phyloP scores from a whole-genome alignment of 208 protist species.

The Tritrichomonas foetus region DNA sequence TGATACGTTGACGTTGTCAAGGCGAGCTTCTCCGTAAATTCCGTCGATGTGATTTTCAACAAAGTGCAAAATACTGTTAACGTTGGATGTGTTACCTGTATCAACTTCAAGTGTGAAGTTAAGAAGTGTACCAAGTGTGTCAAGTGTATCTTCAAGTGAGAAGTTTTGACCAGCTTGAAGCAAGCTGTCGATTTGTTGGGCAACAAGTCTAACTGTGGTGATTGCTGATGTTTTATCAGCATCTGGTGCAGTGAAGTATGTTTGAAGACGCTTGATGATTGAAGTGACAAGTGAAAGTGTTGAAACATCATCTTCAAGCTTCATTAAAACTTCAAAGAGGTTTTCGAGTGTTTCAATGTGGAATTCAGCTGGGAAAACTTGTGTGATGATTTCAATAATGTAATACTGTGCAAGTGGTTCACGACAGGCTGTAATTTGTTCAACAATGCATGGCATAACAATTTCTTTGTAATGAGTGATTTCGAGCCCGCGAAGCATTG shows the following conservation, averaged over 20 bases:
- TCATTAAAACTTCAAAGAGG: not conserved
- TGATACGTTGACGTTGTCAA: not conserved
- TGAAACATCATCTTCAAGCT: constrained; percentile 25
- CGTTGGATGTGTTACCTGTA: not conserved
- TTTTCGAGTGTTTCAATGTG: constrained; percentile 33
- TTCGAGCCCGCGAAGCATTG: constrained; percentile 76
- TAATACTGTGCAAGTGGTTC: constrained; percentile 81
- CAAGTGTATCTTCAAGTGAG: constrained; percentile 2
- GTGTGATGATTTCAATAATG: constrained; percentile 40
- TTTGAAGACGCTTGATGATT: constrained; percentile 13
- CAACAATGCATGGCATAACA: constrained; percentile 55
- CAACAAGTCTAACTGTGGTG: not conserved
- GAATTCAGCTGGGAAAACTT: constrained; percentile 33
- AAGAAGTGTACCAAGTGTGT: constrained; percentile 27
- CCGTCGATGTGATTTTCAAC: constrained; percentile 27
- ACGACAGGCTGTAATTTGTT: constrained; percentile 76
- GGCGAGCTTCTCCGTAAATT: not conserved
- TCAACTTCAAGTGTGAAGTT: constrained; percentile 33
- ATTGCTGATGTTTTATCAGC: not conserved
- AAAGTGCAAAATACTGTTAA: not conserved
- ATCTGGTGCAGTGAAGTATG: not conserved
- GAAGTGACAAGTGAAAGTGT: not conserved
- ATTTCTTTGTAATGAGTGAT: constrained; percentile 70
- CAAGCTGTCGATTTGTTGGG: not conserved
- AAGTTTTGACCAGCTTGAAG: not conserved